These are phyloP conservation scores for Trametes cingulata DNA, from an alignment of 768 basidiomycete species.

Conservation along the genomic window DNA sequence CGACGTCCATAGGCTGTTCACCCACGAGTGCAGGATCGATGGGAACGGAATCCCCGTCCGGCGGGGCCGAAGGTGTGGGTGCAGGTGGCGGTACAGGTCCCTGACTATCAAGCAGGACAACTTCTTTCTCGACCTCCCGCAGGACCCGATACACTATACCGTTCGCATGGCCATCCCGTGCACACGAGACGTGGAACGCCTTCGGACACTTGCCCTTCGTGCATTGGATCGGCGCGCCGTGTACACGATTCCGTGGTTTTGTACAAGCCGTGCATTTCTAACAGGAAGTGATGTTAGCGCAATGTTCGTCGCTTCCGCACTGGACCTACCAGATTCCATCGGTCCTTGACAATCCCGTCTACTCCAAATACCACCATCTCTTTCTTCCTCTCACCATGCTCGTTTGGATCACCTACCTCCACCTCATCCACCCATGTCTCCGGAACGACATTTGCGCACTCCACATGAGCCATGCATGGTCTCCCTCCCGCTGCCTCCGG, in stretches of 20 bases:
- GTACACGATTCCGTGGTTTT: slow-evolving; percentile 63
- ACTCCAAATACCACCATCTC: slow-evolving; percentile 77
- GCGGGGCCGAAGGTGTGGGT: neutral
- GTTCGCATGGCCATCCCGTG: slow-evolving; percentile 52
- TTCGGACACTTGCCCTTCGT: slow-evolving; percentile 92
- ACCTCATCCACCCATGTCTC: slow-evolving; percentile 90
- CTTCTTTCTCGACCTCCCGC: slow-evolving; percentile 80
- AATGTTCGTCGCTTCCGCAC: neutral
- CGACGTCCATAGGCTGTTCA: slow-evolving; percentile 37
- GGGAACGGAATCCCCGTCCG: neutral
- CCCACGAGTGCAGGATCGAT: slow-evolving; percentile 2
- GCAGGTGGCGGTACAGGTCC: slow-evolving; percentile 16
- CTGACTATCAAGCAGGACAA: slow-evolving; percentile 57
- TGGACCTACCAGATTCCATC: slow-evolving; percentile 84
- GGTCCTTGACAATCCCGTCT: slow-evolving; percentile 83
- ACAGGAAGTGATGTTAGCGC: neutral
- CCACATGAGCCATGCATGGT: slow-evolving; percentile 63
- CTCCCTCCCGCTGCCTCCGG: slow-evolving; percentile 44
- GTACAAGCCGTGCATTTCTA: slow-evolving; percentile 91
- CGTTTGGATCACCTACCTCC: slow-evolving; percentile 36
- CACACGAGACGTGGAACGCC: slow-evolving; percentile 93
- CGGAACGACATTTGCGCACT: slow-evolving; percentile 79
- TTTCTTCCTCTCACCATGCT: slow-evolving; percentile 37
- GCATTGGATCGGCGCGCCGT: slow-evolving; percentile 88
- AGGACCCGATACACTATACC: slow-evolving; percentile 62